Evolutionary conservation across 768 basidiomycete genomes (phyloP), one percentile per base, ranked within the genome.

Genomic region (Suillus brevipes): DNA sequence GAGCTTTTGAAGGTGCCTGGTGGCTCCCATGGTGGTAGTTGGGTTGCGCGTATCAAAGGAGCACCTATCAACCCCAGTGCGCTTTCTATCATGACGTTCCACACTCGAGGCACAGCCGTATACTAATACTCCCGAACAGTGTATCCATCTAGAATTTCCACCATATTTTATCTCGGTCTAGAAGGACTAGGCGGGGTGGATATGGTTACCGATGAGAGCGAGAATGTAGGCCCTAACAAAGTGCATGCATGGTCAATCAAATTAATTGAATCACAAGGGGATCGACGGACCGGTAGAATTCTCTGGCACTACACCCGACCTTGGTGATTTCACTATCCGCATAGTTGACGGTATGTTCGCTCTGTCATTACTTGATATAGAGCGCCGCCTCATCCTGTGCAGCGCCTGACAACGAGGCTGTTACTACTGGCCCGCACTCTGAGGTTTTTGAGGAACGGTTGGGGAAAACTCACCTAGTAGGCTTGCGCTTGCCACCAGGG

Each of bases 1-100:
- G 89, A 92, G 69, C 89, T 95, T 68, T 78, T 97, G 62, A 97
- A 97, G 75, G 80, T 94, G n/a, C 83, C 89, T 18, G 92, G 89
- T 52, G 94, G 91, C 14, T 83, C 85, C 14, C 84, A 92, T 72
- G 92, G 93, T 18, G 94, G 95, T 20, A 93, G 90, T 75, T 95
- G 94, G 94, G 93, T 89, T 68, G 89, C 87, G 13, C 87, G 95
- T 63, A 84, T 96, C 68, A 90, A 88, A 72, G 93, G 94, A 25
- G 83, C 87, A 74, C 92, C 94, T 18, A 79, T 97, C n/a, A 79
- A 87, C 65, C 72, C 79, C 67, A 80, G 94, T 92, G 64, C 23
- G 62, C 58, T 40, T 53, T 57, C 43, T 31, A 7, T 43, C 53
- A 4, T 40, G 49, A 18, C 31, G 9, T 47, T 34, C 34, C 42